A percentile compares a stretch with the other conserved stretches of the same genome.
phyloP scores from a whole-genome alignment of 78 protist species.

The Guillardia theta region DNA sequence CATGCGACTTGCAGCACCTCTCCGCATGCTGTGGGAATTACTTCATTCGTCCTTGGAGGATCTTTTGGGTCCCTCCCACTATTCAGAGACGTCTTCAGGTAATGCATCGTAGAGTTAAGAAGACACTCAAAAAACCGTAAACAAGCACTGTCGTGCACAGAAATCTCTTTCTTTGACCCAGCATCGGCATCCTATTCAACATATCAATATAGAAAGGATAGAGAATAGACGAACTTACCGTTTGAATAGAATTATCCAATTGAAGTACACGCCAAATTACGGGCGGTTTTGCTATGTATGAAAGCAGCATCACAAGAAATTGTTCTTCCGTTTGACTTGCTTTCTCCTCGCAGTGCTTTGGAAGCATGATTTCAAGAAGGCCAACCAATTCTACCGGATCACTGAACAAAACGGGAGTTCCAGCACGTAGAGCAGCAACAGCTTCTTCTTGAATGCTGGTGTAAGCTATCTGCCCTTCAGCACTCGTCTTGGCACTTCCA shows the following conservation, averaged over 20 bases:
- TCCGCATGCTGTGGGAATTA: background rate
- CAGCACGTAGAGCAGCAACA: conserved; percentile 6
- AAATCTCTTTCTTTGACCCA: too few species aligned
- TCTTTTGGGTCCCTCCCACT: background rate
- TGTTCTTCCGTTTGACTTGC: background rate
- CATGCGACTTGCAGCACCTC: conserved; percentile 7
- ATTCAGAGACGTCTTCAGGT: background rate
- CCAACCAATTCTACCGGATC: background rate
- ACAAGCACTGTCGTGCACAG: background rate
- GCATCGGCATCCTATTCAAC: too few species aligned
- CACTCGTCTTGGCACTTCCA: background rate
- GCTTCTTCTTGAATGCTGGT: conserved; percentile 1
- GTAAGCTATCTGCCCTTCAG: background rate
- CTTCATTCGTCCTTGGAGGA: background rate
- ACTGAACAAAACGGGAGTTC: background rate
- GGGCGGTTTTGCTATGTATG: background rate
- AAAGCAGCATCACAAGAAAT: background rate
- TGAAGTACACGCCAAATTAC: conserved; percentile 1
- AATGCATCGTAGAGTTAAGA: background rate
- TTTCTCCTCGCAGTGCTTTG: background rate
- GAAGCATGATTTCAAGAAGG: background rate
- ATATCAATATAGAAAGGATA: too few species aligned
- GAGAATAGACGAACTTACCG: too few species aligned
- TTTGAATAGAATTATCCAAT: too few species aligned
- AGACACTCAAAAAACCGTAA: background rate